Base-by-base conservation (phyloP, 2,329 filamentous ascomycete species). In the Pseudogymnoascus sp. region DNA sequence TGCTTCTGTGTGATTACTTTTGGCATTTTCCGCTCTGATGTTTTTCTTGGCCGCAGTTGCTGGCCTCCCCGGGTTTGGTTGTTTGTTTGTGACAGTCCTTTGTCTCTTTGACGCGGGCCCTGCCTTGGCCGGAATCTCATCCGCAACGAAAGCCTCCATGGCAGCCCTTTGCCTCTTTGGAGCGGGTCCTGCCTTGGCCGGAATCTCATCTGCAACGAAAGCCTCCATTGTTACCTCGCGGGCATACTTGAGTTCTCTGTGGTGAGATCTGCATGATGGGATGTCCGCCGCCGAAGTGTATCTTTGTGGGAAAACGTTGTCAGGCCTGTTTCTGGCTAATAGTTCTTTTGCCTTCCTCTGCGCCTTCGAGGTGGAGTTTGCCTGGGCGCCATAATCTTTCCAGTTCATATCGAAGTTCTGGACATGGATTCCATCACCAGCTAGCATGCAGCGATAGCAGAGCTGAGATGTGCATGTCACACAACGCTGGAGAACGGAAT, bases 401-500 rank as follows among this genome's bases (percentile, higher is more conserved):
- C 58, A 60, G n/a, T 60, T 33, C 58, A 60, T 25, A 35, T 55
- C 28, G 19, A 39, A n/a, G n/a, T 14, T 39, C 22, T n/a, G 30
- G n/a, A 11, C 19, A 11, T 60, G 58, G 8, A 39, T 25, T 16
- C 23, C 38, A 41, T 41, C 58, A 2, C 38, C 33, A n/a, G 7
- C 25, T 19, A 11, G 12, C 41, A 42, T 49, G 22, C 60, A 61
- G 2, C 39, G 5, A 9, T 33, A 22, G 25, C 60, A 61, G 23
- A 49, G 30, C 23, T 61, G 60, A 5, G 28, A 35, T 0, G 35
- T 33, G 42, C 60, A 61, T n/a, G 30, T 52, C 16, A 23, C 5
- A 14, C 60, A 61, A 19, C 60, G 60, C 14, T 61, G 60, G 23
- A 61, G 22, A 42, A 61, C 60, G 2, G 25, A 36, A 4, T 30